Base-by-base conservation (phyloP, 352 stramenopile genomes). In the Phytophthora pistaciae region DNA sequence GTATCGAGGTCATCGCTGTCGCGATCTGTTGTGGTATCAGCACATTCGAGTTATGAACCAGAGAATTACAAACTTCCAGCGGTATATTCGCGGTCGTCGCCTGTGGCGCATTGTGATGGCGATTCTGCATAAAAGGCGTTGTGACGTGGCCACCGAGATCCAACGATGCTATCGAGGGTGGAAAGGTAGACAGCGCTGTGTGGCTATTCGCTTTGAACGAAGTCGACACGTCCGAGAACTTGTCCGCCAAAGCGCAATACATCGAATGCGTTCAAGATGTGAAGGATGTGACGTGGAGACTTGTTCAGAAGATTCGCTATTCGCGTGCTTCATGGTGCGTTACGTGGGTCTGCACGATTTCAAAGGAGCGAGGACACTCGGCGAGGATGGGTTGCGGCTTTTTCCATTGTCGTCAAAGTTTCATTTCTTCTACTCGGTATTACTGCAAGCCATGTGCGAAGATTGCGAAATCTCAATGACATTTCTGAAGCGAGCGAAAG, bases 311-410 rank as follows among this genome's bases (percentile, higher is more conserved):
- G 56, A 70, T 5, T 85, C 79, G 31, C 68, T 89, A 1, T 82
- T 87, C 62, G 52, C 60, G 21, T 89, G 82, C 46, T 83, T 89
- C 27, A 89, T 89, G 77, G 64, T 72, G 20, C 67, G 79, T 46
- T 89, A 77, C 16, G 66, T 87, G 7, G 82, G 79, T 2, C 67
- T 89, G 36, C 79, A 87, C 27, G 82, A 89, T 44, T 79, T 87
- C 29, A 66, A 56, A 9, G 75, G 82, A 20, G 79, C 82, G 2
- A 75, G 55, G 25, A 50, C 25, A 5, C 70, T 89, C n/a, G 67
- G 73, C 49, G 64, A 82, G 52, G 75, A 89, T 3, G 82, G 75
- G 0, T 54, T 87, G 23, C 52, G 27, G 6, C 62, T 77, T n/a
- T 89, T 83, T 52, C 72, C 79, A 16, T 73, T 25, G 31, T 89